Evolutionary conservation across 148 eudicot species (phyloP), one percentile per base, ranked within the genome.

Genomic region (Salicornia ramosissima): DNA sequence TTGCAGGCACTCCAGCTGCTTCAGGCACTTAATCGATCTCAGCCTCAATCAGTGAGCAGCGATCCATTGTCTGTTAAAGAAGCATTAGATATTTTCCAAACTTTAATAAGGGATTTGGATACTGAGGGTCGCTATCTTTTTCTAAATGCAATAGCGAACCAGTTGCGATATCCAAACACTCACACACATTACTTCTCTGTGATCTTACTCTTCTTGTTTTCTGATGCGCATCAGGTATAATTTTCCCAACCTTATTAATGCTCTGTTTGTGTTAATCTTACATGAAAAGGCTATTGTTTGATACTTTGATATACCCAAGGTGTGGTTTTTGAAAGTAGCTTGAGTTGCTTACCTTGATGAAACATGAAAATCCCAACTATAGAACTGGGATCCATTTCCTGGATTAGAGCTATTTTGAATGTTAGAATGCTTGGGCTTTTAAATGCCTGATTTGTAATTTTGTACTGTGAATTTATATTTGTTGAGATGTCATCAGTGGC

Each of bases 101-200:
- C 87, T 15, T 69, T 94, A 63, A 83, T 87, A 28, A 58, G 77
- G 71, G 97, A 89, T 39, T 80, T 94, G 55, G 99, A 91, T 68
- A 84, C 96, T 2, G 99, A 94, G 77, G 97, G 99, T 14, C 91
- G 97, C 56, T 94, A 94, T 77, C 85, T 94, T 34, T 87, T 88
- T 74, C 74, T 94, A 26, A 94, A 88, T 78, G 99, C 99, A 9
- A 77, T 90, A 74, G 96, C 96, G 30, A 94, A 94, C 71, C 99
- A 94, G 74, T 78, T 94, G 67, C 97, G 97, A 36, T 94, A 90
- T 78, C 99, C 99, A 10, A 94, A 94, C 79, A 87, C 86, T 68
- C 99, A 90, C 52, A 94, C 99, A 30, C 91, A 86, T 75, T 94
- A 87, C 77, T 94, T 94, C 86, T 90, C 97, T 18, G 87, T 83